Percentiles rank a stretch among this genome's conserved stretches.
These are phyloP conservation scores for Patellifolia procumbens DNA, from an alignment of 179 eudicot genomes.

Conservation along the genomic window DNA sequence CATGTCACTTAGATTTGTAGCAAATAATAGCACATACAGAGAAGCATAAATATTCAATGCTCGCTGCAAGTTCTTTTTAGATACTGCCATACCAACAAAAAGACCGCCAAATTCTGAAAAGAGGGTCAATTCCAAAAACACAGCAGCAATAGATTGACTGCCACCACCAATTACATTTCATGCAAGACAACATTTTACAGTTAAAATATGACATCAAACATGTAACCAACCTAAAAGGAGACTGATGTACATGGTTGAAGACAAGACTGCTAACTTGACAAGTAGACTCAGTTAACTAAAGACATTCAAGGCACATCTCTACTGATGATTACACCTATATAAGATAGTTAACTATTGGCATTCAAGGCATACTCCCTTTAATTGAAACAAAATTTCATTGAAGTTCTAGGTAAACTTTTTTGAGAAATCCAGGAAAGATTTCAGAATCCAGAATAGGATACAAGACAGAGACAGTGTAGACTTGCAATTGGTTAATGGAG, in stretches of 20 bases:
- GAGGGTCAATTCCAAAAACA: background rate
- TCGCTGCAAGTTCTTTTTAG: background rate
- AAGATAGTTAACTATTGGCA: background rate
- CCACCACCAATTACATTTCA: background rate
- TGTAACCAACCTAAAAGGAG: background rate
- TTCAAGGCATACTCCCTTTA: background rate
- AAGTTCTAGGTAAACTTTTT: background rate
- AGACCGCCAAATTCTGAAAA: background rate
- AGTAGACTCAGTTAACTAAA: background rate
- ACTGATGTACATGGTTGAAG: background rate
- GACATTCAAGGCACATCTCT: background rate
- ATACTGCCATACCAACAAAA: background rate
- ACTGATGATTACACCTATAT: background rate
- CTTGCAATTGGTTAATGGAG: background rate
- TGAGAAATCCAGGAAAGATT: background rate
- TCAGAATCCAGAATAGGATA: background rate
- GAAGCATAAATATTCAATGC: background rate
- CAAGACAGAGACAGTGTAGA: background rate
- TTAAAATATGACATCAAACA: background rate
- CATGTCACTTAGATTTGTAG: background rate
- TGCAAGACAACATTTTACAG: background rate
- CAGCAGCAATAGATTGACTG: background rate
- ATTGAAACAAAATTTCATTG: background rate
- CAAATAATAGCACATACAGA: conserved; percentile 7
- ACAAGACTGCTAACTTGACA: background rate